Evolutionary conservation across 441 rosid species (phyloP), one percentile per base, ranked within the genome.

Genomic region (Kokia cookei): DNA sequence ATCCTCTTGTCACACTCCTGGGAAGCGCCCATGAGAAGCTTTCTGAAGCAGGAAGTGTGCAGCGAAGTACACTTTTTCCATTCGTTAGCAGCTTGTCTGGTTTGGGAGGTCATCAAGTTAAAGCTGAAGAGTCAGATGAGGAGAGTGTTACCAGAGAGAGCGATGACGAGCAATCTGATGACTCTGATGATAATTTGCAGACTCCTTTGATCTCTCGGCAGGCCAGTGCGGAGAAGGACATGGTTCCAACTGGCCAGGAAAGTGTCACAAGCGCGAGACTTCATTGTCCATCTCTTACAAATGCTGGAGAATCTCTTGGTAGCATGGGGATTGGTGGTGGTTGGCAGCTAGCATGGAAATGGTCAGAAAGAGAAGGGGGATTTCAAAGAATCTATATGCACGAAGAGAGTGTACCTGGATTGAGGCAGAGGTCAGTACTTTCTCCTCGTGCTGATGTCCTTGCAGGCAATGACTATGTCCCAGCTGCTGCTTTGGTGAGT

Each of bases 271-370:
- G 88, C 69, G 78, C 84, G 76, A 81, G 95, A 79, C 87, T 79
- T 17, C 90, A 90, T 35, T 85, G 94, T 81, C 86, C 82, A 73
- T 79, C 80, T 40, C 88, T 86, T 63, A 89, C 86, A 59, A 87
- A 83, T 79, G 81, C 77, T 4, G 94, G 89, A 29, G 94, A 89
- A 32, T 80, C 87, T 4, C 81, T 79, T 4, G 82, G 91, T 45
- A 80, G 87, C 62, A 78, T 87, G 81, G 98, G 92, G 65, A 93
- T 93, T 72, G 99, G 99, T 67, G 98, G 98, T 29, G 98, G 97
- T 40, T 96, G 99, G 99, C 99, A 93, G 82, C 79, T 96, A 75
- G 98, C 99, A 24, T 96, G 97, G 98, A 87, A 93, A 82, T 92
- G 96, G 94, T 75, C 97, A 35, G 97, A 92, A 69, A 88, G 80